Evolutionary conservation across 2,329 filamentous ascomycete species (phyloP), one percentile per base, ranked within the genome.

Genomic region (Ilyonectria sp.): DNA sequence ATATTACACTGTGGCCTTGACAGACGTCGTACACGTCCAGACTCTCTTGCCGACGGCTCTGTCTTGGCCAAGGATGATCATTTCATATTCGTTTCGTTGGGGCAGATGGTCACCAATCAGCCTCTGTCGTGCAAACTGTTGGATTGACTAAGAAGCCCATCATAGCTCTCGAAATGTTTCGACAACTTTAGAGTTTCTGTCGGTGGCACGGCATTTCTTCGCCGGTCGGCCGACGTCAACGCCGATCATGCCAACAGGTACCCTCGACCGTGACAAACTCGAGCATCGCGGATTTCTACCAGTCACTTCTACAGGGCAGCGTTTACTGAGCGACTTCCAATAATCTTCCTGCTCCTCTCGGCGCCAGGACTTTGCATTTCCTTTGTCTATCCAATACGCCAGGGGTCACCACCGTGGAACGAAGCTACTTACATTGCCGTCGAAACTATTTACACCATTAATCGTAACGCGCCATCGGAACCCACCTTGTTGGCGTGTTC

Each of bases 391-490:
- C 37, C 44, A 47, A 29, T 57, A 37, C 35, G 44, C n/a, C 40
- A 29, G 19, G 35, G n/a, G 26, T 31, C 29, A 17, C 11, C 26
- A 52, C 23, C 40, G 40, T 31, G 21, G 17, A 23, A 31, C 57
- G 10, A 57, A 47, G 50, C 44, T 56, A 44, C 57, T 35, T 29
- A 52, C 37, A n/a, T 53, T 65, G 33, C 53, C 44, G 29, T 26
- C 57, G 29, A 35, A 31, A 47, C 31, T 52, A 66, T 54, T 7
- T 56, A 65, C 61, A 63, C 63, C 56, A 47, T 26, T 55, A 62
- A 65, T 63, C 65, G 35, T 65, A 43, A 68, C 37, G 33, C 53
- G 17, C 62, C 40, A 40, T 21, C 8, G 40, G 29, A 35, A 54
- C 31, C 33, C 15, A 31, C 23, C 29, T 40, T 11, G 7, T 40